Evolutionary conservation across 768 basidiomycete genomes (phyloP).

Genomic region (Psilocybe subaeruginosa): DNA sequence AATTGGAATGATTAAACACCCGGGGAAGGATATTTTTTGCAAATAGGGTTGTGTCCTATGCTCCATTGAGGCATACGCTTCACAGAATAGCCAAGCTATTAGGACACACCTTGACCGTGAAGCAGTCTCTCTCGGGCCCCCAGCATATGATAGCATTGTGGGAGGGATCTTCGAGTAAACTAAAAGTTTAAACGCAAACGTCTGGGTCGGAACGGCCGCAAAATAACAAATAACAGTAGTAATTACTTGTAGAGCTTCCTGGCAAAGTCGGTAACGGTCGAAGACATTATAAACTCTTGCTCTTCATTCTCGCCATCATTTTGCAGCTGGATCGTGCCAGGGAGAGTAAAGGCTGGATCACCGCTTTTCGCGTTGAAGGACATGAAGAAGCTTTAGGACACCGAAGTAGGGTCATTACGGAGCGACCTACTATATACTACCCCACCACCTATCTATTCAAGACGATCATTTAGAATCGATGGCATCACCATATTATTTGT

Average conservation of each 20-base stretch:
- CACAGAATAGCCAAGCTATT: not conserved
- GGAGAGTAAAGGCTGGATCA: not conserved
- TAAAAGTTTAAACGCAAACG: slow-evolving; percentile 27
- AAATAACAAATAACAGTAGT: not conserved
- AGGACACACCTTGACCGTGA: slow-evolving; percentile 75
- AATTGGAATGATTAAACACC: slow-evolving; percentile 95
- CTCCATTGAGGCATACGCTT: not conserved
- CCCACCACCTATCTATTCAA: no score
- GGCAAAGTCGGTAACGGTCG: slow-evolving; percentile 83
- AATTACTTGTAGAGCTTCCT: slow-evolving; percentile 91
- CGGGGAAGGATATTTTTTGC: slow-evolving; percentile 88
- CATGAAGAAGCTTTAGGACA: not conserved
- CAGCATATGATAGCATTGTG: slow-evolving; percentile 79
- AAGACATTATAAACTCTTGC: slow-evolving; percentile 57
- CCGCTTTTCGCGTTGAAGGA: not conserved
- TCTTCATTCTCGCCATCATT: slow-evolving; percentile 4
- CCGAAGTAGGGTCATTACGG: no score
- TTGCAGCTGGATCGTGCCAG: not conserved
- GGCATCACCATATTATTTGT: no score
- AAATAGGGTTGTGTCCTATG: slow-evolving; percentile 89
- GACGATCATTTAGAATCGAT: no score
- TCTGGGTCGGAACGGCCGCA: no score
- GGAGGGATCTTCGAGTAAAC: slow-evolving; percentile 85
- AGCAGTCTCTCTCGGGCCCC: slow-evolving; percentile 84
- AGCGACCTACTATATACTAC: no score